phyloP scores from a whole-genome alignment of 2,329 filamentous ascomycete genomes.

The Aplosporella prunicola region DNA sequence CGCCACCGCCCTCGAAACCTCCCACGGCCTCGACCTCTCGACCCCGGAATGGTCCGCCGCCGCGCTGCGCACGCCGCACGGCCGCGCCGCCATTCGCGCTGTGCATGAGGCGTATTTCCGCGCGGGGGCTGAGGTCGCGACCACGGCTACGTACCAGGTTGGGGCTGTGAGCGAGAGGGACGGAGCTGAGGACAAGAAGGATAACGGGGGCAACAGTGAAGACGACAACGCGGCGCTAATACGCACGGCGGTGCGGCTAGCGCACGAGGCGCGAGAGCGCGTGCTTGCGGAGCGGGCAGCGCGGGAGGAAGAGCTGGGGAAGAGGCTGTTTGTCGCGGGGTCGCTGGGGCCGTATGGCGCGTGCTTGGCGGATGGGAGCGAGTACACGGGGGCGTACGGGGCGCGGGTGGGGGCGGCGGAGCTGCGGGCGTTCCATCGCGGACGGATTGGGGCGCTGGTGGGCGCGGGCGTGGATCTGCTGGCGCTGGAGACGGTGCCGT shows the following conservation, averaged over 20 bases:
- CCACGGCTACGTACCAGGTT: constrained; percentile 40
- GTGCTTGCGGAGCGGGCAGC: constrained; percentile 9
- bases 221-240: too few relatives aligned
- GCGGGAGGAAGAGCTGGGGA: constrained; percentile 2
- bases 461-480: constrained; percentile 35
- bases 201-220: too few relatives aligned
- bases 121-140: constrained; percentile 38
- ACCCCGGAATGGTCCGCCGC: constrained; percentile 38
- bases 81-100: constrained; percentile 32
- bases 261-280: constrained; percentile 28
- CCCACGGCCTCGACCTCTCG: constrained; percentile 33
- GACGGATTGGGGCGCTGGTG: constrained; percentile 32
- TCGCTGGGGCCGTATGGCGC: constrained; percentile 41
- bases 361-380: constrained; percentile 37
- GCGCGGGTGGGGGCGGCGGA: constrained; percentile 19
- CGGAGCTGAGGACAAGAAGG: too few relatives aligned
- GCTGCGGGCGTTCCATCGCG: constrained; percentile 35
- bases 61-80: constrained; percentile 28
- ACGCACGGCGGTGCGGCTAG: constrained; percentile 35
- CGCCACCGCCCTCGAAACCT: constrained; percentile 37
- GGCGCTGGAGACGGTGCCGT: constrained; percentile 39
- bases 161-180: background rate
- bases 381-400: constrained; percentile 37
- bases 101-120: constrained; percentile 38
- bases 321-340: constrained; percentile 30